Base-by-base conservation (phyloP, 306 rosid species). In the Arachis hypogaea region DNA sequence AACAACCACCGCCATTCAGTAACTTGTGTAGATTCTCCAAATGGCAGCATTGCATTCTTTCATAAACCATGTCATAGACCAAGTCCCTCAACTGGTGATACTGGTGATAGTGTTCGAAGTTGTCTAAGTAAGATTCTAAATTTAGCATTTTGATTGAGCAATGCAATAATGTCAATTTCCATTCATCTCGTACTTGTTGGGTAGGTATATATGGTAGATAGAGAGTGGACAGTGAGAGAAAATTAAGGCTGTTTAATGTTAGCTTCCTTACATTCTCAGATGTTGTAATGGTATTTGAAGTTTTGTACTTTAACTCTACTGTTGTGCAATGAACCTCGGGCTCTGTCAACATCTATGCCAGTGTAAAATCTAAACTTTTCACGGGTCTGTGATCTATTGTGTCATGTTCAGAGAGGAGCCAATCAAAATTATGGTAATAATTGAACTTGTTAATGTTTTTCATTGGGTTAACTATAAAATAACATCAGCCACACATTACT, bases 271-370 rank as follows among this genome's bases (percentile, higher is more conserved):
- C 16, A 47, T 52, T 71, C 56, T n/a, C 74, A 65, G 16, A 59
- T 76, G 9, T 70, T 64, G 66, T 9, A 12, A 14, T 43, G 68
- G 66, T 45, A 70, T 43, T 66, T 66, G 51, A 73, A 72, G 30
- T 45, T 68, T 50, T 50, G 41, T 49, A 47, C 36, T 81, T 76
- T 58, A 28, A 9, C 64, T 47, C 2, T 43, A 66, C 45, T 50
- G 12, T 33, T n/a, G 28, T 73, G 68, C 64, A 38, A 30, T 66
- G 65, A 60, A 16, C 42, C 54, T 22, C 30, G 54, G 45, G 69
- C 62, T 38, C 68, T 50, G 8, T 54, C 47, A 66, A 50, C 61
- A 28, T 77, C 67, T 4, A 29, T 18, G 71, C 61, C 64, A 45
- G 56, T 38, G 52, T 65, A 70, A 66, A 75, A 30, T 38, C 54